A percentile compares a stretch with the other conserved stretches of the same genome.
Evolutionary conservation across 2,329 filamentous ascomycete species (phyloP).

Genomic region (Fusarium sp.): DNA sequence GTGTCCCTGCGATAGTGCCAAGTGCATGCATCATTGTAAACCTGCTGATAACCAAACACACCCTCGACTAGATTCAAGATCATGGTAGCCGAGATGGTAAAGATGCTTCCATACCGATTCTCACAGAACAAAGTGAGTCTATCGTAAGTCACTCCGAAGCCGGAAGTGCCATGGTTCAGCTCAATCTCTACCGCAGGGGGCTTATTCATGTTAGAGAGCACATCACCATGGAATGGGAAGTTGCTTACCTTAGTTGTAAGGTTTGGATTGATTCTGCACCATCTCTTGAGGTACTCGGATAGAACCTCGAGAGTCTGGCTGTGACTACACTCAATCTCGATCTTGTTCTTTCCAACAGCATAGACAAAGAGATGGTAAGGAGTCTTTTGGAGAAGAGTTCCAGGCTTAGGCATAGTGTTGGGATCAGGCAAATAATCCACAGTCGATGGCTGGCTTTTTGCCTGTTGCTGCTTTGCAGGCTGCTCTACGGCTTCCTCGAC

Average conservation of each 20-base stretch:
- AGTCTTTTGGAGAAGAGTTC: constrained; percentile 59
- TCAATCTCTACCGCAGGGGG: constrained; percentile 56
- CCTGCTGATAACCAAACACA: constrained; percentile 56
- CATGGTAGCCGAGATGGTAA: constrained; percentile 55
- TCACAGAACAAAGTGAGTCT: constrained; percentile 53
- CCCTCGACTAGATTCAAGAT: constrained; percentile 60
- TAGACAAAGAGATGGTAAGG: constrained; percentile 61
- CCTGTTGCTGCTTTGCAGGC: background rate
- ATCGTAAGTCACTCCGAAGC: constrained; percentile 58
- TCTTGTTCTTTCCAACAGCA: constrained; percentile 41
- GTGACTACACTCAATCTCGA: constrained; percentile 62
- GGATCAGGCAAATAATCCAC: constrained; percentile 55
- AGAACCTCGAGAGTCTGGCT: constrained; percentile 58
- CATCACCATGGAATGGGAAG: background rate
- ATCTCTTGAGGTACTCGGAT: constrained; percentile 59
- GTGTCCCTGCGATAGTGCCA: constrained; percentile 45
- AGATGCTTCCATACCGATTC: constrained; percentile 46
- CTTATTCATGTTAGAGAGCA: constrained; percentile 40
- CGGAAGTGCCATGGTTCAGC: constrained; percentile 59
- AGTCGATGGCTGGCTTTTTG: background rate
- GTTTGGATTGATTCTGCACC: constrained; percentile 58
- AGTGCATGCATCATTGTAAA: constrained; percentile 32
- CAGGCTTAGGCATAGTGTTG: constrained; percentile 57
- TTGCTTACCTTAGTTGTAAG: constrained; percentile 49
- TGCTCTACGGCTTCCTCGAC: constrained; percentile 41